Conservation (phyloP, 192 early-diverging fungal species). For the Gaertneriomyces semiglobifer region DNA sequence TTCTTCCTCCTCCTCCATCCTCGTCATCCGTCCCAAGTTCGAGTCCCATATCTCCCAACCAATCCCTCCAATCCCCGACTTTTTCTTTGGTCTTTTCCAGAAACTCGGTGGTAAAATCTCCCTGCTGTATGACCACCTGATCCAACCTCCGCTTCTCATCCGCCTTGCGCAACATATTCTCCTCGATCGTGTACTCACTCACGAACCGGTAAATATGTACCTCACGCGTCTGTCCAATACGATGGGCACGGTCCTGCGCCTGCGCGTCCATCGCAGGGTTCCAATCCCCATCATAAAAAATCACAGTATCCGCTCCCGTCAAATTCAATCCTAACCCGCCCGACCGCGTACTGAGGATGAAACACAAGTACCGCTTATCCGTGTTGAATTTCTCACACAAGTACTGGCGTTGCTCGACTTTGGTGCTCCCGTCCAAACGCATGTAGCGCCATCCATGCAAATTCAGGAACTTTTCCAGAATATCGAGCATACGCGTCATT, state of each 20-base stretch:
- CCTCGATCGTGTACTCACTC: constrained; percentile 77
- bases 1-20: constrained; percentile 20
- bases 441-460: constrained; percentile 86
- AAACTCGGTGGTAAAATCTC: constrained; percentile 68
- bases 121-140: constrained; percentile 76
- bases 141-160: constrained; percentile 82
- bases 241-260: constrained; percentile 89
- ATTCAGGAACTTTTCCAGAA: constrained; percentile 86
- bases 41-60: constrained; percentile 47
- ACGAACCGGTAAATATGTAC: constrained; percentile 83
- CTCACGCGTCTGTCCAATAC: constrained; percentile 85
- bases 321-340: constrained; percentile 34
- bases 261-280: constrained; percentile 88
- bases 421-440: constrained; percentile 84
- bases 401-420: constrained; percentile 78
- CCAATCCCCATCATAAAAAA: constrained; percentile 50
- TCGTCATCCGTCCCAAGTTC: constrained; percentile 22
- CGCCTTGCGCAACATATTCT: constrained; percentile 75
- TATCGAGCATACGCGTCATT: constrained; percentile 85
- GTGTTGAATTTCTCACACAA: constrained; percentile 88
- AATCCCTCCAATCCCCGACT: constrained; percentile 61
- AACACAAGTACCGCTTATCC: constrained; percentile 63
- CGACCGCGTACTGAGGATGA: constrained; percentile 27
- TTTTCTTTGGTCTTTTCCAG: constrained; percentile 31
- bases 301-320: constrained; percentile 32